Evolutionary conservation across 495 filamentous ascomycete species (phyloP).

Genomic region (Aspergillus panamensis): DNA sequence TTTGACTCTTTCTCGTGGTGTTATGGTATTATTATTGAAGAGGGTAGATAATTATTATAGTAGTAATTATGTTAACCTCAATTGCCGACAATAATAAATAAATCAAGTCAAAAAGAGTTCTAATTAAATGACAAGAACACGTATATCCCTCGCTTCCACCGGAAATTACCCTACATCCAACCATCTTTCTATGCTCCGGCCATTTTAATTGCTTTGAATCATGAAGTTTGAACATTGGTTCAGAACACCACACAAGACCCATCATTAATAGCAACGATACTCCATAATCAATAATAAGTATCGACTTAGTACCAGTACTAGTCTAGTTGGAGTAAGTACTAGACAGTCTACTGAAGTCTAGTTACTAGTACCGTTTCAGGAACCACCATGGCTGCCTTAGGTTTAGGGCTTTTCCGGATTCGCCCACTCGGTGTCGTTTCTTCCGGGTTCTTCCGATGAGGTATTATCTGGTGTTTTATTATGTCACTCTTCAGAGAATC

Average conservation of each 20-base stretch:
- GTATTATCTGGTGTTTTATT: background rate
- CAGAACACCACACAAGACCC: background rate
- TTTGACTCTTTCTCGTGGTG: no score
- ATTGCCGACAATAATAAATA: background rate
- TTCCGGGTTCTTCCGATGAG: background rate
- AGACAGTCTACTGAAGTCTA: background rate
- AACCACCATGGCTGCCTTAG: background rate
- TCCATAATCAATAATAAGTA: background rate
- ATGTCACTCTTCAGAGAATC: background rate
- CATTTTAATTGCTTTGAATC: background rate
- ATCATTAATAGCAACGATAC: background rate
- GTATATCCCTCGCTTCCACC: background rate
- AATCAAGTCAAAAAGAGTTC: background rate
- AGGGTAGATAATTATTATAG: no score
- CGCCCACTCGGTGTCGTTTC: background rate
- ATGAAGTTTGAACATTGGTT: background rate
- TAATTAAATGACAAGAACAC: background rate
- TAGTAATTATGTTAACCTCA: no score
- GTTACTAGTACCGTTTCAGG: background rate
- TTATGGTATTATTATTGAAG: no score
- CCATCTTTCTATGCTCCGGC: background rate
- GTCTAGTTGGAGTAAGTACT: background rate
- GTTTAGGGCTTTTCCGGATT: slow-evolving; percentile 1
- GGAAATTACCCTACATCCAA: background rate
- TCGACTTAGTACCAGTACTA: background rate